Evolutionary conservation across 805 yeast genomes (phyloP), one percentile per base, ranked within the genome.

Genomic region (Hanseniaspora mollemarum): DNA sequence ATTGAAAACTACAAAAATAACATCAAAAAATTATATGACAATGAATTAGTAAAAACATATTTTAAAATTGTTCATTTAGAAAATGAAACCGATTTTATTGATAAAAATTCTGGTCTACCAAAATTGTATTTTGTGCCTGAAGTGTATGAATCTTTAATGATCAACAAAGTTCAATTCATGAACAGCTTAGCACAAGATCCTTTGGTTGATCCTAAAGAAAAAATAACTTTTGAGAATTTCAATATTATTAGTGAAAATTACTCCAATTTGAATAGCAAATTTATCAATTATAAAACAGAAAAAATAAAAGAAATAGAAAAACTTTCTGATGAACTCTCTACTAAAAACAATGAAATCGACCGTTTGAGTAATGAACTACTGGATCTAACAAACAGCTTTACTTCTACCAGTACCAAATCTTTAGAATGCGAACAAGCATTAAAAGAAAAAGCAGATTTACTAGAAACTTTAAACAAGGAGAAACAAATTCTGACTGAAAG

Each of bases 151-250:
- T 67, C 87, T 46, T 67, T 92, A 39, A 79, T 78, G 54, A 92
- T 83, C 1, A 83, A 86, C 58, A 77, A 74, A 54, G 64, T 71
- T 28, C 72, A 96, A 53, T 76, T 92, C 25, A 75, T 74, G 54
- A 73, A 79, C 41, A 81, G 95, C 0, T 66, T 90, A 32, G 79
- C 78, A 32, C 82, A 79, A 54, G 86, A 80, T 58, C 95, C 97
- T 0, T 67, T 71, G 5, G 62, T 74, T 40, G 94, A 85, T 58
- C 94, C 96, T 0, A 70, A 72, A 33, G 74, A 77, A 0, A 72
- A 75, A 43, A 67, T 88, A 1, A 76, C 88, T 0, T 82, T 74
- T 58, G 90, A 63, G 48, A 65, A 65, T 35, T 66, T 68, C 51
- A 71, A 69, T 22, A 62, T 67, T 2, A 55, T 77, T 13, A 74